A percentile compares a stretch with the other conserved stretches of the same genome.
Conservation (phyloP, 768 basidiomycete species). For the Phylloporus arenicola region DNA sequence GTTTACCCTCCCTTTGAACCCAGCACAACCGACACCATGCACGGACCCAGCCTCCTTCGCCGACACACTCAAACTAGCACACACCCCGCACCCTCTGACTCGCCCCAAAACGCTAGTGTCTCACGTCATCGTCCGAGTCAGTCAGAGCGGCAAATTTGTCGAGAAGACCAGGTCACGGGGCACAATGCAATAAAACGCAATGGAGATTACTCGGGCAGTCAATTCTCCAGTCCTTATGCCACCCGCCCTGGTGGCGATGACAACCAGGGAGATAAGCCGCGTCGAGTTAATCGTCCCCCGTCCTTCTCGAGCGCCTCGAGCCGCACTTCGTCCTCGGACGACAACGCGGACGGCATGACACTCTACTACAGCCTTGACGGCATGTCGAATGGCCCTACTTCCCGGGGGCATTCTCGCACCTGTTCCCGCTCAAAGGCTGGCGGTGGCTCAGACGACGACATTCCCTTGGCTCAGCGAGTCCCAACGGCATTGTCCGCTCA, state of each 20-base stretch:
- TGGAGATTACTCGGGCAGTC: slow-evolving; percentile 16
- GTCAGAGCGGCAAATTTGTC: slow-evolving; percentile 14
- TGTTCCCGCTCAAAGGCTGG: slow-evolving; percentile 20
- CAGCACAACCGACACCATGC: slow-evolving; percentile 40
- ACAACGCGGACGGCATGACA: slow-evolving; percentile 38
- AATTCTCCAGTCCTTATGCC: slow-evolving; percentile 17
- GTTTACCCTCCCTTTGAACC: slow-evolving; percentile 33
- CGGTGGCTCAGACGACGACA: slow-evolving; percentile 61
- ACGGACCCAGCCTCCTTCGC: not conserved
- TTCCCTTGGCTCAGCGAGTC: slow-evolving; percentile 78
- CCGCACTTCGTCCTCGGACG: slow-evolving; percentile 38
- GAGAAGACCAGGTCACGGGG: slow-evolving; percentile 8
- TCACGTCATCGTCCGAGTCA: slow-evolving; percentile 16
- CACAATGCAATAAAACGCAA: slow-evolving; percentile 9
- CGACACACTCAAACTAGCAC: not conserved
- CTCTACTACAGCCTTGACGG: slow-evolving; percentile 43
- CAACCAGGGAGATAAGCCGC: slow-evolving; percentile 34
- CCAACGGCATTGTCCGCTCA: slow-evolving; percentile 82
- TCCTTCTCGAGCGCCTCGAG: slow-evolving; percentile 32
- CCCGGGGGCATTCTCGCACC: slow-evolving; percentile 20
- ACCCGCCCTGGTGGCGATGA: slow-evolving; percentile 37
- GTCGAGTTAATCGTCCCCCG: slow-evolving; percentile 24
- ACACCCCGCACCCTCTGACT: not conserved
- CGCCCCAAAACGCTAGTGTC: slow-evolving; percentile 15
- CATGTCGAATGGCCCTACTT: slow-evolving; percentile 22